phyloP scores from a whole-genome alignment of 2,329 filamentous ascomycete genomes.

The Stromatinia cepivora region DNA sequence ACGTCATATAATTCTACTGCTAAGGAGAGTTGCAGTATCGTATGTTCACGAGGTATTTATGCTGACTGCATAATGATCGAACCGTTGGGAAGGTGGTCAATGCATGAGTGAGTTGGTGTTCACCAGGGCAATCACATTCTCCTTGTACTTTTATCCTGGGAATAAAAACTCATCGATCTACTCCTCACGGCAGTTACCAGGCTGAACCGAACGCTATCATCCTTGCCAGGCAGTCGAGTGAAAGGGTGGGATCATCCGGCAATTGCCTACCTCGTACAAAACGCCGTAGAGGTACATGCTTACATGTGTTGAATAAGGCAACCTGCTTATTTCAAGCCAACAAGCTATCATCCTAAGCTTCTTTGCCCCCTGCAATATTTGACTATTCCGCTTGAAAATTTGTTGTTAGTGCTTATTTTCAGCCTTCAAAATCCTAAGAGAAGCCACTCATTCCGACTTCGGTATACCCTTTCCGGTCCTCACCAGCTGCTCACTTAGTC shows the following conservation, averaged over 20 bases:
- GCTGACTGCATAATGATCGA: conserved; percentile 24
- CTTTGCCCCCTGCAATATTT: conserved; percentile 18
- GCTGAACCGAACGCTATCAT: conserved; percentile 25
- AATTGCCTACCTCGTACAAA: conserved; percentile 16
- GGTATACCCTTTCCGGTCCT: conserved; percentile 16
- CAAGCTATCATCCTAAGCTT: conserved; percentile 23
- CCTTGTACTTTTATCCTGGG: conserved; percentile 29
- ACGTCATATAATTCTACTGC: conserved; percentile 21
- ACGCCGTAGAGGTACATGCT: conserved; percentile 15
- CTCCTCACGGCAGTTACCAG: conserved; percentile 27
- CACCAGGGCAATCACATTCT: conserved; percentile 21
- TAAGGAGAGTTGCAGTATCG: conserved; percentile 21
- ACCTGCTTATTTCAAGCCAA: conserved; percentile 21
- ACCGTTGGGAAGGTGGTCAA: conserved; percentile 23
- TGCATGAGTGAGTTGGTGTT: conserved; percentile 31
- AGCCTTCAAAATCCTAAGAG: conserved; percentile 31
- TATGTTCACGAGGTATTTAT: conserved; percentile 25
- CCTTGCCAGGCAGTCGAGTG: conserved; percentile 17
- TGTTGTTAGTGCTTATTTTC: conserved; percentile 39
- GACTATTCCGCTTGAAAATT: conserved; percentile 12
- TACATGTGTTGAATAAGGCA: conserved; percentile 15
- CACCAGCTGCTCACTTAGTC: conserved; percentile 26
- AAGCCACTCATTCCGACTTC: conserved; percentile 28
- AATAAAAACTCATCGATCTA: conserved; percentile 28
- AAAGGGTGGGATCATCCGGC: conserved; percentile 14